phyloP scores from a whole-genome alignment of 148 eudicot species.

The Arctostaphylos glauca region DNA sequence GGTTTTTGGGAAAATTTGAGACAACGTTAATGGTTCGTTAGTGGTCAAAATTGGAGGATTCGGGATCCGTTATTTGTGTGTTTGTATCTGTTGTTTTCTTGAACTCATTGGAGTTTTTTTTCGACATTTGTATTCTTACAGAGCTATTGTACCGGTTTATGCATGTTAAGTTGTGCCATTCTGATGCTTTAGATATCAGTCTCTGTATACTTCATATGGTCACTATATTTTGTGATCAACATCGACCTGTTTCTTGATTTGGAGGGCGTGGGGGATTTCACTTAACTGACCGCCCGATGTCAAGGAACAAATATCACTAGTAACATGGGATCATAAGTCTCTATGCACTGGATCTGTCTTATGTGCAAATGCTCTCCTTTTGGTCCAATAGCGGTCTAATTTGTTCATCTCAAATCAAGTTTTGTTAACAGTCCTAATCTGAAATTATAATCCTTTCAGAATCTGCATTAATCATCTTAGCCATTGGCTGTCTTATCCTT shows the following conservation, averaged over 20 bases:
- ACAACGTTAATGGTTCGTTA: no score
- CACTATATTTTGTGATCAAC: not conserved
- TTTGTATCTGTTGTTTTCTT: not conserved
- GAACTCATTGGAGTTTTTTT: not conserved
- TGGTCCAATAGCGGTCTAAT: no score
- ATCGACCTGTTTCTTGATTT: no score
- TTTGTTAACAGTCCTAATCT: no score
- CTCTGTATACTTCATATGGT: not conserved
- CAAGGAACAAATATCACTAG: no score
- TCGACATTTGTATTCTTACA: not conserved
- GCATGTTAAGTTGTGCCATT: not conserved
- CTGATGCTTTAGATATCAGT: not conserved
- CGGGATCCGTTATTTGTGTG: not conserved
- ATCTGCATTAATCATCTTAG: not conserved
- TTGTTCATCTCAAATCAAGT: no score
- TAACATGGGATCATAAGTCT: no score
- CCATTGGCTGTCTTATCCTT: not conserved
- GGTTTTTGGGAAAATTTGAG: no score
- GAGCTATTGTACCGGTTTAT: not conserved
- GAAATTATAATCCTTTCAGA: not conserved
- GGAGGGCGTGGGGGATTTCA: not conserved
- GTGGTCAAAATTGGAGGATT: not conserved
- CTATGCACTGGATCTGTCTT: no score
- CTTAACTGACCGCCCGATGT: no score
- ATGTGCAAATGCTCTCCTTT: no score